Evolutionary conservation across 169 alveolate genomes (phyloP).

Genomic region (Cytauxzoon felis): DNA sequence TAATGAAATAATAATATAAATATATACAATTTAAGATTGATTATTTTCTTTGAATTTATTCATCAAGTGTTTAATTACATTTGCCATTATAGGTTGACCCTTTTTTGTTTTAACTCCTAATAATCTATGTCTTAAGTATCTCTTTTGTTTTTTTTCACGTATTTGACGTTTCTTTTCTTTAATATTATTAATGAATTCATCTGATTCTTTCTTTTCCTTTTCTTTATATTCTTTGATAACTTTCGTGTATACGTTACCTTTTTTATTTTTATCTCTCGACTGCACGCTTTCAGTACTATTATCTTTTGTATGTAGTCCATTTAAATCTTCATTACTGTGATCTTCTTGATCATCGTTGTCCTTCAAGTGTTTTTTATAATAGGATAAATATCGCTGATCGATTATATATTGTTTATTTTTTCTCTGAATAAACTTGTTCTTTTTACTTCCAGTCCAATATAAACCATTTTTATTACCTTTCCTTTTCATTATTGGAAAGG

Average conservation of each 20-base stretch:
- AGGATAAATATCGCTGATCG: constrained; percentile 41
- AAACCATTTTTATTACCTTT: constrained; percentile 26
- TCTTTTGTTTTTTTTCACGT: constrained; percentile 34
- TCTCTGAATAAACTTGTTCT: constrained; percentile 42
- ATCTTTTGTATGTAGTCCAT: not conserved
- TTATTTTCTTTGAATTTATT: constrained; percentile 29
- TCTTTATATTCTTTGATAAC: constrained; percentile 23
- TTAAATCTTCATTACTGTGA: not conserved
- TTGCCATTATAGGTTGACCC: constrained; percentile 62
- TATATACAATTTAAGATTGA: not conserved
- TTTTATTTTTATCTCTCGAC: not conserved
- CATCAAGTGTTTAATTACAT: constrained; percentile 50
- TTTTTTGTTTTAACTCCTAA: constrained; percentile 45
- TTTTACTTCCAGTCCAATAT: constrained; percentile 47
- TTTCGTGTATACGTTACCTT: constrained; percentile 33
- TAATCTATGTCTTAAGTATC: constrained; percentile 44
- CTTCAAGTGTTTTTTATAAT: constrained; percentile 33
- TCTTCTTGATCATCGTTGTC: not conserved
- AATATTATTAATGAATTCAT: constrained; percentile 28
- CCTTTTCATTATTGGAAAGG: too few relatives aligned
- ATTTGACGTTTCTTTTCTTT: constrained; percentile 41
- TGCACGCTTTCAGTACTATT: constrained; percentile 12
- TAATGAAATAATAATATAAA: not conserved
- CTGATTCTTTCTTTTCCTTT: constrained; percentile 8
- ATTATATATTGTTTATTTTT: constrained; percentile 55